A percentile compares a stretch with the other conserved stretches of the same genome.
These are phyloP conservation scores for Tilletia indica DNA, from an alignment of 1,284 basidiomycete genomes.

Conservation along the genomic window DNA sequence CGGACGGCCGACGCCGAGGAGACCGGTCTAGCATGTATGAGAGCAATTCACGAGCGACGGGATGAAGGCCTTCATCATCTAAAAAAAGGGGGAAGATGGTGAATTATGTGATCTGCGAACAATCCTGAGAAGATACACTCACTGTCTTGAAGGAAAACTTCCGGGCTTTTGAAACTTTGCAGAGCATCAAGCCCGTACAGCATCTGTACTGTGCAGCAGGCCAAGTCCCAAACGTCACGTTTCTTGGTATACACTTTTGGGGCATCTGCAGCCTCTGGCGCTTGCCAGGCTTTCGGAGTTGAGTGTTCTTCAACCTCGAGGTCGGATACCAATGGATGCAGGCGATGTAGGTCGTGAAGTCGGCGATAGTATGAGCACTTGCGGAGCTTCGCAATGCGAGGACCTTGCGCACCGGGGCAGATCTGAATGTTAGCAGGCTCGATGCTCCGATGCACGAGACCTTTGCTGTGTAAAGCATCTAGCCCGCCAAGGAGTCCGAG, in stretches of 20 bases:
- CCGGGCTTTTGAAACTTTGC: constrained; percentile 34
- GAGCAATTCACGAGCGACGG: constrained; percentile 27
- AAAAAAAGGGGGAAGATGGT: not conserved
- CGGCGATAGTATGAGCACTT: constrained; percentile 39
- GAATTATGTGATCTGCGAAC: not conserved
- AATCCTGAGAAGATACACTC: not conserved
- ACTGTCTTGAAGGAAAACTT: constrained; percentile 28
- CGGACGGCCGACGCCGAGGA: constrained; percentile 38
- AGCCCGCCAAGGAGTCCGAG: constrained; percentile 40
- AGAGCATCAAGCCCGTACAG: constrained; percentile 44
- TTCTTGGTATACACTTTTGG: constrained; percentile 37
- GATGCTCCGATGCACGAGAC: constrained; percentile 47
- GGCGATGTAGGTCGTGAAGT: constrained; percentile 46
- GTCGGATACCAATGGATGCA: constrained; percentile 41
- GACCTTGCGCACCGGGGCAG: constrained; percentile 16
- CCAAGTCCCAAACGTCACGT: constrained; percentile 54
- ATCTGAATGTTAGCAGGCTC: constrained; percentile 31
- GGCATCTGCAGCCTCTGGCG: constrained; percentile 44
- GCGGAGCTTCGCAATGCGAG: constrained; percentile 28
- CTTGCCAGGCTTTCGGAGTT: constrained; percentile 39
- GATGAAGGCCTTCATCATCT: not conserved
- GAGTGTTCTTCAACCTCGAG: constrained; percentile 22
- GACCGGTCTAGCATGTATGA: constrained; percentile 40
- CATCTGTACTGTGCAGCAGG: constrained; percentile 49
- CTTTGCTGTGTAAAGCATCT: constrained; percentile 40